Conservation (phyloP, 345 rosid species). For the Combretum micranthum region DNA sequence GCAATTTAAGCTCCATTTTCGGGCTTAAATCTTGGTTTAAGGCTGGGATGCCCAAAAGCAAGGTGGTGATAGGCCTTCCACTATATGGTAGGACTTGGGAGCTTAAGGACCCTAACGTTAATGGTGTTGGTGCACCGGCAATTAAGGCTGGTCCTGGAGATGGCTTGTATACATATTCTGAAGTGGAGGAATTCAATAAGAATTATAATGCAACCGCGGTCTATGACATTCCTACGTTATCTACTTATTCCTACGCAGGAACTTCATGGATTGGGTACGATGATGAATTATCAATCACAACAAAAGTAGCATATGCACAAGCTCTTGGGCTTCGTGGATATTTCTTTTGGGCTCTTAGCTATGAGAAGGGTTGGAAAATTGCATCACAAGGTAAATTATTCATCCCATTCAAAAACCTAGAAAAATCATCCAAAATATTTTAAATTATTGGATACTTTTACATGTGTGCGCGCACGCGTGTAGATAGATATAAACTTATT, state of each 20-base stretch:
- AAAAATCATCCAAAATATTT: too few relatives aligned
- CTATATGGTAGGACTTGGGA: slow-evolving; percentile 46
- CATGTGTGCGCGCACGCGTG: too few relatives aligned
- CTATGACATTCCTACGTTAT: slow-evolving; percentile 31
- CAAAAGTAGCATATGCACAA: slow-evolving; percentile 36
- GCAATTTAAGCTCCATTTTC: slow-evolving; percentile 42
- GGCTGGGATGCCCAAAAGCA: slow-evolving; percentile 22
- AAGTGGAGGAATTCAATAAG: slow-evolving; percentile 29
- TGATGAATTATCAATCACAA: slow-evolving; percentile 17
- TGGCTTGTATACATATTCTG: slow-evolving; percentile 11
- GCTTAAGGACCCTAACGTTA: slow-evolving; percentile 36
- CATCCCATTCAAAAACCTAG: not conserved
- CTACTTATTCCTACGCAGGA: slow-evolving; percentile 33
- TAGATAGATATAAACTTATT: too few relatives aligned
- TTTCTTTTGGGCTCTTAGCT: slow-evolving; percentile 55
- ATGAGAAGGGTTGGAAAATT: slow-evolving; percentile 32
- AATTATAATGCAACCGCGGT: slow-evolving; percentile 24
- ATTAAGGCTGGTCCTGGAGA: slow-evolving; percentile 26
- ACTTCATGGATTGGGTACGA: slow-evolving; percentile 42
- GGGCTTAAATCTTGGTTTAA: slow-evolving; percentile 45
- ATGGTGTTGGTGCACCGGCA: slow-evolving; percentile 36
- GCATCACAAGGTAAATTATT: slow-evolving; percentile 30
- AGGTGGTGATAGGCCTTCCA: slow-evolving; percentile 48
- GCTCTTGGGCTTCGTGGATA: slow-evolving; percentile 52
- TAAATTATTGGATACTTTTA: too few relatives aligned